Base-by-base conservation (phyloP, 495 filamentous ascomycete genomes). In the Amorphotheca resinae region DNA sequence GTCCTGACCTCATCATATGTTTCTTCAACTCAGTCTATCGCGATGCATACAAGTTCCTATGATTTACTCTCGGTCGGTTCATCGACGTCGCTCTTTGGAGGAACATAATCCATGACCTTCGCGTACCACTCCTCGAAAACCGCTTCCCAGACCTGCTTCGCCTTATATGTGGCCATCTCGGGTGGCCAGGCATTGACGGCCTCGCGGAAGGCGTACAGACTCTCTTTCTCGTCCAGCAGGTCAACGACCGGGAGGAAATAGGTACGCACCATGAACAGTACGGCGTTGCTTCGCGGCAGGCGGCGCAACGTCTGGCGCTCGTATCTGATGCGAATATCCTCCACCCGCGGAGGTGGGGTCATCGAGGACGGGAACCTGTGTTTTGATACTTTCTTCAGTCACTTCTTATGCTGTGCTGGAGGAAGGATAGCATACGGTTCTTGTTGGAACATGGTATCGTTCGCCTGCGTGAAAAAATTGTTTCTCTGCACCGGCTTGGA, bases 51-150 rank as follows among this genome's bases (percentile, higher is more conserved):
- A n/a, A n/a, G n/a, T n/a, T n/a, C n/a, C n/a, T n/a, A n/a, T n/a
- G n/a, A n/a, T n/a, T n/a, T n/a, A n/a, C n/a, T n/a, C n/a, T n/a
- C n/a, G n/a, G n/a, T n/a, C n/a, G n/a, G n/a, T n/a, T n/a, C n/a
- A n/a, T n/a, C n/a, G n/a, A n/a, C n/a, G n/a, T 32, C 26, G 4
- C 25, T 72, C 55, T 84, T 84, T 9, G 77, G 77, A 38, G 79
- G 76, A n/a, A n/a, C n/a, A n/a, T 78, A 72, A 61, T 85, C 76
- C 31, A 70, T 41, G 5, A 63, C 52, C 33, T 72, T 64, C 42
- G 62, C 57, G 48, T 65, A 46, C 42, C 59, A 72, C 22, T 65
- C 61, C 43, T 70, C 46, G 4, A 70, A 64, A 14, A 61, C 63
- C 1, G 48, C 49, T 15, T 63, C 64, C 72, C 72, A 76, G 8